These are phyloP conservation scores for Stentor coeruleus DNA, from an alignment of 73 alveolate species.

Conservation along the genomic window DNA sequence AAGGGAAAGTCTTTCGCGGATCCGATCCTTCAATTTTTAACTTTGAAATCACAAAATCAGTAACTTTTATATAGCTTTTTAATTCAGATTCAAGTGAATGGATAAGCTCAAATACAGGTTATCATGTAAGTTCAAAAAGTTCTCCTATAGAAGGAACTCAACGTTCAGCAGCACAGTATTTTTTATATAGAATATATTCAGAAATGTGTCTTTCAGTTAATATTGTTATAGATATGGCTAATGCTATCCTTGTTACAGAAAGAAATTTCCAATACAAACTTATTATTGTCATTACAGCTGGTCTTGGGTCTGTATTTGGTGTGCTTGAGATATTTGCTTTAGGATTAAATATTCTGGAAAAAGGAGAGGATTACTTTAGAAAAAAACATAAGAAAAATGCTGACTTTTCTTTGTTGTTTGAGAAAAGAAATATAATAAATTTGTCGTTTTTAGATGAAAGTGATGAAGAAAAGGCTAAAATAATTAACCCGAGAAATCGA, in stretches of 20 bases:
- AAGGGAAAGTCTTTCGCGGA: background rate
- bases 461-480: too few species aligned
- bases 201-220: too few species aligned
- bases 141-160: background rate
- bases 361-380: background rate
- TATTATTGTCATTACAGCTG: background rate
- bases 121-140: background rate
- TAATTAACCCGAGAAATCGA: too few species aligned
- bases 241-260: background rate
- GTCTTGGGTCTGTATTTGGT: background rate
- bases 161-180: background rate
- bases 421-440: too few species aligned
- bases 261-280: background rate
- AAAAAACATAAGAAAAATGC: too few species aligned
- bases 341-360: background rate
- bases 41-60: background rate
- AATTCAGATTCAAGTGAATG: background rate
- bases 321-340: background rate
- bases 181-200: too few species aligned
- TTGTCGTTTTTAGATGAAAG: too few species aligned
- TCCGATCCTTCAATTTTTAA: background rate
- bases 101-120: background rate
- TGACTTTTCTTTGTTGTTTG: too few species aligned
- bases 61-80: background rate
- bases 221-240: too few species aligned